Evolutionary conservation across 225 moss, liverwort and hornwort genomes (phyloP).

Genomic region (Physcomitrellopsis africana): DNA sequence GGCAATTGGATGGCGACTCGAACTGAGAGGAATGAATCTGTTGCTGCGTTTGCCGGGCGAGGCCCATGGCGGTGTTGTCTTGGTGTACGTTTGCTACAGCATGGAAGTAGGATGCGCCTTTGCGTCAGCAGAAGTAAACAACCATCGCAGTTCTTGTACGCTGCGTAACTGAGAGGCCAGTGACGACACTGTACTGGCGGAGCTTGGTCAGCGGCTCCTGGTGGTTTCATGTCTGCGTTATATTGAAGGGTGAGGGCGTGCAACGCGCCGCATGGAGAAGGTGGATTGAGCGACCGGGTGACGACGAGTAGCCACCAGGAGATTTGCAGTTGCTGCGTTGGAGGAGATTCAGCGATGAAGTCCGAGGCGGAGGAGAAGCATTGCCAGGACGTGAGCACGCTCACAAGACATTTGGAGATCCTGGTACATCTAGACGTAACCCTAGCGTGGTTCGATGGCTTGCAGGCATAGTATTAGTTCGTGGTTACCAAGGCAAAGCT

Average conservation of each 20-base stretch:
- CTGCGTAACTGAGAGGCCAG: slow-evolving; percentile 51
- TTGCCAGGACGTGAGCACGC: slow-evolving; percentile 61
- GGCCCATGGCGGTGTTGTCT: slow-evolving; percentile 54
- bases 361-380: slow-evolving; percentile 83
- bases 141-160: slow-evolving; percentile 56
- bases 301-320: slow-evolving; percentile 39
- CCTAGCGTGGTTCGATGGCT: slow-evolving; percentile 63
- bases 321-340: slow-evolving; percentile 74
- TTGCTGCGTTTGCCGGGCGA: neutral
- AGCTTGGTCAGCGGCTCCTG: slow-evolving; percentile 1
- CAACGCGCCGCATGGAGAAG: neutral
- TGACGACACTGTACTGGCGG: slow-evolving; percentile 35
- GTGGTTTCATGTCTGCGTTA: neutral
- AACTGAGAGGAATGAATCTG: slow-evolving; percentile 14
- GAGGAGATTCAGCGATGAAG: slow-evolving; percentile 74
- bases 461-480: slow-evolving; percentile 69
- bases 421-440: slow-evolving; percentile 64
- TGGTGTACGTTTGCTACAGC: slow-evolving; percentile 62
- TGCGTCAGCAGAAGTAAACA: slow-evolving; percentile 66
- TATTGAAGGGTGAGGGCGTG: slow-evolving; percentile 16
- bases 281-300: slow-evolving; percentile 19
- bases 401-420: slow-evolving; percentile 58
- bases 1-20: neutral
- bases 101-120: slow-evolving; percentile 76
- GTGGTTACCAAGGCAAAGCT: slow-evolving; percentile 74